Base-by-base conservation (phyloP, 208 protist species). In the Angomonas ambiguus region DNA sequence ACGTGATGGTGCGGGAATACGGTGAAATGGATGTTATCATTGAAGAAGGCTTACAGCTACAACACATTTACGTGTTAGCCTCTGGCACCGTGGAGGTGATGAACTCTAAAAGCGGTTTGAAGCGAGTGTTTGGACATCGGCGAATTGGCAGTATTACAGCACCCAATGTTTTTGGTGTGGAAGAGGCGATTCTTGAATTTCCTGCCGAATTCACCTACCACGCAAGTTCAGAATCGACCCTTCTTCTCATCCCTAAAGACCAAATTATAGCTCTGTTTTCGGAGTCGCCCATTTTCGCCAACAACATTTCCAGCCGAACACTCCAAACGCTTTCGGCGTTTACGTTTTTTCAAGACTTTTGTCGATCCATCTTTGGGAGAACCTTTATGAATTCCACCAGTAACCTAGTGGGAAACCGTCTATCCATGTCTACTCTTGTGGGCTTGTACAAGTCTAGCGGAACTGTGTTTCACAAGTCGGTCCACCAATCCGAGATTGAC, bases 1-100 rank as follows among this genome's bases (percentile, higher is more conserved):
- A 86, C 22, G 73, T 93, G 33, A 90, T 90, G 78, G 71, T 93
- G 10, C 79, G 87, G 30, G 87, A 93, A 69, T 93, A 93, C 65
- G 81, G 87, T n/a, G 77, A 75, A 42, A 84, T 93, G 77, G 79
- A 93, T 64, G 76, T 88, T 60, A 81, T 93, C 64, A 80, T 91
- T 34, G 84, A 91, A 45, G 84, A 91, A 35, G 84, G 87, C 0
- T 59, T 63, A 42, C 51, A 76, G 13, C 74, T 93, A 22, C 71
- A 87, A 72, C 85, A 93, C 60, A 78, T 93, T 20, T 93, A 88
- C 69, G 84, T 93, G 5, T 58, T 93, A 5, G 87, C 82, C 2
- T 91, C 84, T 2, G 87, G 87, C 35, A 90, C 82, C 0, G 82
- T 93, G 24, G 84, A 93, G 60, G 87, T 93, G 65, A 91, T 93